A percentile compares a stretch with the other conserved stretches of the same genome.
Evolutionary conservation across 2,329 filamentous ascomycete species (phyloP).

Genomic region (Epichloe gansuensis): DNA sequence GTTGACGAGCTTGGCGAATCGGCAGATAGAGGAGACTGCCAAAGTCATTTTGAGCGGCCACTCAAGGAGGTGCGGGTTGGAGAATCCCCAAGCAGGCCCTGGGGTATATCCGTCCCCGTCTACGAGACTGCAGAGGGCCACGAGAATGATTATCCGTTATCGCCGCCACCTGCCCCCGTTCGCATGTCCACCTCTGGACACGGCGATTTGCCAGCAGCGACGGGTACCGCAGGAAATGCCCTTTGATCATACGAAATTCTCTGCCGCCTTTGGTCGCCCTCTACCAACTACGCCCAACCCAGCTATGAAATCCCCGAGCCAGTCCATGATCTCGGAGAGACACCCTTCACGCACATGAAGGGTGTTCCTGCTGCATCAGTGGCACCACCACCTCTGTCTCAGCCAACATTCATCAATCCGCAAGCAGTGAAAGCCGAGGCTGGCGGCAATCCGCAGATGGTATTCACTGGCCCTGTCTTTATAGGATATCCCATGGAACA

Average conservation of each 20-base stretch:
- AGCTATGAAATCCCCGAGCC: slow-evolving; percentile 7
- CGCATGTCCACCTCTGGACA: slow-evolving; percentile 31
- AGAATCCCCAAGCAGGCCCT: slow-evolving; percentile 84
- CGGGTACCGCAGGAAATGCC: slow-evolving; percentile 35
- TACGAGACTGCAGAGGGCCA: slow-evolving; percentile 28
- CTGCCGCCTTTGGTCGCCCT: slow-evolving; percentile 21
- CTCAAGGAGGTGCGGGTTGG: slow-evolving; percentile 85
- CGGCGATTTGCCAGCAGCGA: slow-evolving; percentile 5
- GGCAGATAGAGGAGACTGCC: slow-evolving; percentile 44
- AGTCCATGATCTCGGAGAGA: slow-evolving; percentile 5
- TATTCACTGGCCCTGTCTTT: slow-evolving; percentile 89
- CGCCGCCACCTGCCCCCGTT: slow-evolving; percentile 46
- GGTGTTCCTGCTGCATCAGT: slow-evolving; percentile 7
- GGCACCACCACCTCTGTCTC: slow-evolving; percentile 12
- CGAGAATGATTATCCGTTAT: slow-evolving; percentile 32
- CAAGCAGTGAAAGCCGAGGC: slow-evolving; percentile 19
- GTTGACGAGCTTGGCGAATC: slow-evolving; percentile 27
- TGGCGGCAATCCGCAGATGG: slow-evolving; percentile 48
- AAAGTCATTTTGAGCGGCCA: slow-evolving; percentile 69
- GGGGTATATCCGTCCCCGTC: slow-evolving; percentile 76
- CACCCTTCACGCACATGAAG: slow-evolving; percentile 12
- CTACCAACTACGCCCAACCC: slow-evolving; percentile 7
- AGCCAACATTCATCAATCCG: slow-evolving; percentile 43
- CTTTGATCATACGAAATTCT: slow-evolving; percentile 40
- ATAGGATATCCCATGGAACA: slow-evolving; percentile 82